These are phyloP conservation scores for Margaritispora aquatica DNA, from an alignment of 495 filamentous ascomycete species.

Conservation along the genomic window DNA sequence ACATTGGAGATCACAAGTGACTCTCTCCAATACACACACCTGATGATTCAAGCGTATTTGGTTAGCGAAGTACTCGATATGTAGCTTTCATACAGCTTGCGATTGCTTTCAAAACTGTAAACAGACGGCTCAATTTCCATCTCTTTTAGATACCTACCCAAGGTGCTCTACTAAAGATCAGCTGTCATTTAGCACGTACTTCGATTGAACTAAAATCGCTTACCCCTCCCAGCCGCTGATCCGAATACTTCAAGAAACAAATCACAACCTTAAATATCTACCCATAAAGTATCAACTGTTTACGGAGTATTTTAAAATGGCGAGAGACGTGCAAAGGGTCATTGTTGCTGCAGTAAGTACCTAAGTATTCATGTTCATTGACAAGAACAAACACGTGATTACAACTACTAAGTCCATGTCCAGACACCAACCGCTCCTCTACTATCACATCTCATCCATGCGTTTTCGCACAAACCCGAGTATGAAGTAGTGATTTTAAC, in stretches of 20 bases:
- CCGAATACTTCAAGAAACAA: neutral
- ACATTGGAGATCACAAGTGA: no score
- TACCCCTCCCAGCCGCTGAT: neutral
- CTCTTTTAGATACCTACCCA: no score
- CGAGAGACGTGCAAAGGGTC: neutral
- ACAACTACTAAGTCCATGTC: neutral
- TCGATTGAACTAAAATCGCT: neutral
- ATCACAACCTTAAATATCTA: neutral
- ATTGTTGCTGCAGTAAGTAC: slow-evolving; percentile 3
- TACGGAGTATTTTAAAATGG: neutral
- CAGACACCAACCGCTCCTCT: slow-evolving; percentile 16
- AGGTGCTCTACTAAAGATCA: no score
- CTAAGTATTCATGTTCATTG: neutral
- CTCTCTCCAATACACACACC: no score
- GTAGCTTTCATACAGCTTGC: no score
- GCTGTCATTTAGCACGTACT: neutral
- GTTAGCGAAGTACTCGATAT: no score
- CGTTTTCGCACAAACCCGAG: neutral
- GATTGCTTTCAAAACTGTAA: no score
- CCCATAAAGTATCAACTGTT: no score
- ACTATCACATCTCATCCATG: slow-evolving; percentile 7
- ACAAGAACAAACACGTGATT: neutral
- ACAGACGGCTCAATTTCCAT: no score
- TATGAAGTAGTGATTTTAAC: slow-evolving; percentile 7
- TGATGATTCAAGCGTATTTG: no score